Percentiles rank a stretch among this genome's conserved stretches.
These are phyloP conservation scores for Sindora glabra DNA, from an alignment of 306 rosid species.

Conservation along the genomic window DNA sequence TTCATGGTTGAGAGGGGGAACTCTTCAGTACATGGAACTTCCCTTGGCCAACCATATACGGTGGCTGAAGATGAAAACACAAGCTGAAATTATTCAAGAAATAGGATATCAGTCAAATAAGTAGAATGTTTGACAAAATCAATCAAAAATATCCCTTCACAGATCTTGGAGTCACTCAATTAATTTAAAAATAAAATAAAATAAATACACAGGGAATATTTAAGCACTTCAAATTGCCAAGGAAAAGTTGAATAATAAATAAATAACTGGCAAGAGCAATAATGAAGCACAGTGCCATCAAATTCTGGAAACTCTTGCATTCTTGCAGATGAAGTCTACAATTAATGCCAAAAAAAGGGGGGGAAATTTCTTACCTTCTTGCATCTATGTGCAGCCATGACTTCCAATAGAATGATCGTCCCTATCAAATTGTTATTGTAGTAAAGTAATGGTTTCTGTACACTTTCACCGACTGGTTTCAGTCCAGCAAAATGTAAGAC, in stretches of 20 bases:
- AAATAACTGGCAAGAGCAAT: too few relatives aligned
- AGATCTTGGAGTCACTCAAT: too few relatives aligned
- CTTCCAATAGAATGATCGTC: constrained; percentile 84
- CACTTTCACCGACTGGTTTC: constrained; percentile 98
- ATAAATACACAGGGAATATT: too few relatives aligned
- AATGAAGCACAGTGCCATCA: too few relatives aligned
- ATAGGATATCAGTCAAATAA: constrained; percentile 5
- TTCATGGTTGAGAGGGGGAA: constrained; percentile 71
- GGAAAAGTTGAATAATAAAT: too few relatives aligned
- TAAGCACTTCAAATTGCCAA: too few relatives aligned
- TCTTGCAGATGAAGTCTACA: too few relatives aligned
- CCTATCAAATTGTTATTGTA: constrained; percentile 83
- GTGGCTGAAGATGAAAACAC: constrained; percentile 99
- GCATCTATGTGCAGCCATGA: constrained; percentile 97
- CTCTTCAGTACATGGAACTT: constrained; percentile 98
- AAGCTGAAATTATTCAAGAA: constrained; percentile 54
- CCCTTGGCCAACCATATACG: constrained; percentile 99
- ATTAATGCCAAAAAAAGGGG: background rate
- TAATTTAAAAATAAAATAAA: too few relatives aligned
- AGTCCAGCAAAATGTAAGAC: constrained; percentile 94
- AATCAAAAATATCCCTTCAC: too few relatives aligned
- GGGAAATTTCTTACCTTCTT: constrained; percentile 74
- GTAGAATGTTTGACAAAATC: background rate
- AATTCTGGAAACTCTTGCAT: too few relatives aligned
- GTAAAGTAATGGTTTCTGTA: constrained; percentile 77